Evolutionary conservation across 192 early-diverging fungal species (phyloP), one percentile per base, ranked within the genome.

Genomic region (Dimargaris xerosporica): DNA sequence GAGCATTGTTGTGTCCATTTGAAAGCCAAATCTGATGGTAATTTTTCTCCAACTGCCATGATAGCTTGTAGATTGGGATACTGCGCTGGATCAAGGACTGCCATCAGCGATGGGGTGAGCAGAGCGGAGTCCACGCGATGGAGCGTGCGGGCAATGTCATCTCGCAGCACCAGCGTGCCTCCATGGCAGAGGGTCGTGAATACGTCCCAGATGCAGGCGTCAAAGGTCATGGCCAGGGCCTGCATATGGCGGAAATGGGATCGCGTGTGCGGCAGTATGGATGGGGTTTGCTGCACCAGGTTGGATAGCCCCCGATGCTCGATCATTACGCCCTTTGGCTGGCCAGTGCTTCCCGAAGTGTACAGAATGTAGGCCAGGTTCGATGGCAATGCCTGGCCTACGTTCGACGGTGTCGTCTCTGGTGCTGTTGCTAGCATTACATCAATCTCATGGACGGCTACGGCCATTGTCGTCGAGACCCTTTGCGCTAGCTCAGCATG

Each of bases 281-380:
- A 21, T 0, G 50, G 50, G n/a, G n/a, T n/a, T 19, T 52, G 50
- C 39, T 60, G 58, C 7, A 60, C 58, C 21, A 44, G 23, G 26
- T 60, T 60, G 39, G 58, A 16, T 19, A 60, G 21, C 2, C 41
- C 43, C 3, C 58, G 58, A 21, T 60, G 58, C 1, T 43, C 39
- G 11, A 44, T 41, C 26, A 42, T 30, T 0, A 60, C 58, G 23
- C 58, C 58, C 39, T 60, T 60, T 0, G 58, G 58, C 12, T n/a
- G 39, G 19, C 58, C 58, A 6, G 58, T 60, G n/a, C 41, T 60
- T 21, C 58, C 58, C 0, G 58, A 60, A 39, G 58, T 60, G 42
- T 60, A 60, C 41, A 60, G 11, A 41, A 60, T 34, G 42, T 60
- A 44, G 16, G 58, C 34, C 58, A 60, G 42, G 58, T 2, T 26